These are phyloP conservation scores for Yarrowia sp. DNA, from an alignment of 805 yeast species.

Conservation along the genomic window DNA sequence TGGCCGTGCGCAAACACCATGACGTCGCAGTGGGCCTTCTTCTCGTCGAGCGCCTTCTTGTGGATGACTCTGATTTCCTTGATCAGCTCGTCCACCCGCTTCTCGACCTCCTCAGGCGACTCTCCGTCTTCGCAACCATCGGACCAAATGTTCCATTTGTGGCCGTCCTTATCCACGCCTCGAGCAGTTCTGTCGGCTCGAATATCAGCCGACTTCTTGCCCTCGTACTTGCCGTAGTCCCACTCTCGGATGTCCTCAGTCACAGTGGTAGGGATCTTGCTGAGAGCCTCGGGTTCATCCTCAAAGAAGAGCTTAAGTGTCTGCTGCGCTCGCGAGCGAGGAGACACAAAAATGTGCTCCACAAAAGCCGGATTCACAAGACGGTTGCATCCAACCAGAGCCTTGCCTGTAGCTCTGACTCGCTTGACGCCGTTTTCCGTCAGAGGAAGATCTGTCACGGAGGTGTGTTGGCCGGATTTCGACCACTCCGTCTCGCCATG, in stretches of 20 bases:
- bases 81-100: conserved; percentile 70
- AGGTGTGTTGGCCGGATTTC: conserved; percentile 86
- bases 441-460: conserved; percentile 75
- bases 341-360: conserved; percentile 71
- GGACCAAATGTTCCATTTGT: conserved; percentile 78
- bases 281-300: conserved; percentile 41
- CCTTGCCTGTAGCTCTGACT: conserved; percentile 69
- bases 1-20: conserved; percentile 92
- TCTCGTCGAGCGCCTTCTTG: conserved; percentile 35
- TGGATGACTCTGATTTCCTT: conserved; percentile 55
- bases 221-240: conserved; percentile 97
- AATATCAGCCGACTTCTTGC: conserved; percentile 67
- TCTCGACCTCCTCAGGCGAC: conserved; percentile 58
- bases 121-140: conserved; percentile 96
- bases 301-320: conserved; percentile 63
- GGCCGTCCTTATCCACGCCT: conserved; percentile 50
- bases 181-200: conserved; percentile 53
- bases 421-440: conserved; percentile 76
- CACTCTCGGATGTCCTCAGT: conserved; percentile 79
- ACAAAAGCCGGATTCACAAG: conserved; percentile 64
- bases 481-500: conserved; percentile 91
- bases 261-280: conserved; percentile 36
- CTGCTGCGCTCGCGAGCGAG: conserved; percentile 73
- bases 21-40: conserved; percentile 61
- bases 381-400: conserved; percentile 58